Conservation (phyloP, 495 filamentous ascomycete genomes). For the Penicillium daleae region DNA sequence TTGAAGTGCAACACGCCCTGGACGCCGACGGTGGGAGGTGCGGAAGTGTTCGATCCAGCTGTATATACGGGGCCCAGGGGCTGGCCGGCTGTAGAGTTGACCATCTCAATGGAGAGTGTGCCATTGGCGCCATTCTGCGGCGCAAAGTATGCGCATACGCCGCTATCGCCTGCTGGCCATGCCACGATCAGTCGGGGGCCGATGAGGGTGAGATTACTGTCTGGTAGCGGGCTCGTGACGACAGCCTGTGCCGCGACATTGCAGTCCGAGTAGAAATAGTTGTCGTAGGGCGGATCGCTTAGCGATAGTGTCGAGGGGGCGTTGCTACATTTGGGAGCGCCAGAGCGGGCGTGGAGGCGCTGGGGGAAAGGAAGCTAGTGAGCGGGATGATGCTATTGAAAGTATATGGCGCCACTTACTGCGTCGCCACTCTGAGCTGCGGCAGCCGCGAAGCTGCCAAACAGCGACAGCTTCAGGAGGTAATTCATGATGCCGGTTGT, state of each 20-base stretch:
- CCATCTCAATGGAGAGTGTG: slow-evolving; percentile 54
- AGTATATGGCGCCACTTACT: slow-evolving; percentile 20
- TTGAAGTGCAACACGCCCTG: slow-evolving; percentile 58
- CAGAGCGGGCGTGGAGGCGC: slow-evolving; percentile 2
- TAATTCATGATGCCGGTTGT: neutral
- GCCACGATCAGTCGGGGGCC: slow-evolving; percentile 61
- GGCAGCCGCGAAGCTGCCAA: neutral
- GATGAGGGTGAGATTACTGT: slow-evolving; percentile 58
- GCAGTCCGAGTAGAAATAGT: slow-evolving; percentile 68
- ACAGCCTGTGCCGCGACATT: slow-evolving; percentile 60
- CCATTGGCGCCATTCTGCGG: slow-evolving; percentile 57
- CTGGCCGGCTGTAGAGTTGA: slow-evolving; percentile 44
- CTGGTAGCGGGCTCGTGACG: slow-evolving; percentile 56
- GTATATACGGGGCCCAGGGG: slow-evolving; percentile 44
- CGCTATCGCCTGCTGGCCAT: slow-evolving; percentile 69
- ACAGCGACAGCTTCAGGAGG: slow-evolving; percentile 6
- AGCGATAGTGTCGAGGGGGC: slow-evolving; percentile 28
- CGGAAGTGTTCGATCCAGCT: slow-evolving; percentile 22
- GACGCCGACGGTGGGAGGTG: slow-evolving; percentile 50
- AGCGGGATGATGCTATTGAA: slow-evolving; percentile 9
- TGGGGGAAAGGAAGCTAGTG: slow-evolving; percentile 1
- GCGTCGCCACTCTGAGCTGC: slow-evolving; percentile 13
- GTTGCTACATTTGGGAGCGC: slow-evolving; percentile 14
- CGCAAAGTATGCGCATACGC: slow-evolving; percentile 56
- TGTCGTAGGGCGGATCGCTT: slow-evolving; percentile 56